Conservation (phyloP, 352 stramenopile genomes). For the Phytophthora chlamydospora region DNA sequence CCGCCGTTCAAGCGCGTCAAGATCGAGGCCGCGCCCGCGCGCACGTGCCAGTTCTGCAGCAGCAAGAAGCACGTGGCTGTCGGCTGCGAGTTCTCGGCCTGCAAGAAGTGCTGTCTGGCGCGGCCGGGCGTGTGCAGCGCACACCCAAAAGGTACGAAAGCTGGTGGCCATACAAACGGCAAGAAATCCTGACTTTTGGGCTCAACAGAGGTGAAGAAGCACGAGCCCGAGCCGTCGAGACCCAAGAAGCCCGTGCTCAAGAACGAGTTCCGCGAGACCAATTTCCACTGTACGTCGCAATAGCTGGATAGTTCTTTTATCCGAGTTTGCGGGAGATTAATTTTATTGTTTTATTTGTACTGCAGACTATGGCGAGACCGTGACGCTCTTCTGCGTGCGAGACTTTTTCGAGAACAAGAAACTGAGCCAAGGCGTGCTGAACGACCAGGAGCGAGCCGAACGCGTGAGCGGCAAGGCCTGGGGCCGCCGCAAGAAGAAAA, state of each 20-base stretch:
- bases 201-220: conserved; percentile 32
- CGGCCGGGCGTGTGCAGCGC: conserved; percentile 39
- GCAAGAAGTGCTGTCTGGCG: conserved; percentile 76
- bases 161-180: conserved; percentile 4
- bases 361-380: conserved; percentile 78
- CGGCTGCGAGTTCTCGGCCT: conserved; percentile 55
- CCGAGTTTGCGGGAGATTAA: not conserved
- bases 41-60: conserved; percentile 49
- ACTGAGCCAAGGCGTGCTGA: conserved; percentile 73
- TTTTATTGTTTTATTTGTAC: not conserved
- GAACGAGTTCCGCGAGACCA: conserved; percentile 81
- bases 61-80: conserved; percentile 51
- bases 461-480: conserved; percentile 54
- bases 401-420: conserved; percentile 81
- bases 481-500: conserved; percentile 42
- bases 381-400: conserved; percentile 74
- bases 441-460: conserved; percentile 70
- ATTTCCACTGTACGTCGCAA: conserved; percentile 64
- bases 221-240: conserved; percentile 17
- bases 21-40: conserved; percentile 11
- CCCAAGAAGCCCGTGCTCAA: conserved; percentile 62
- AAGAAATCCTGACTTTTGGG: conserved; percentile 24
- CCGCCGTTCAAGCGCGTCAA: conserved; percentile 28
- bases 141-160: conserved; percentile 42
- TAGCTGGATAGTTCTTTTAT: conserved; percentile 7